A percentile compares a stretch with the other conserved stretches of the same genome.
Evolutionary conservation across 306 rosid species (phyloP).

Genomic region (Cicer cuneatum): DNA sequence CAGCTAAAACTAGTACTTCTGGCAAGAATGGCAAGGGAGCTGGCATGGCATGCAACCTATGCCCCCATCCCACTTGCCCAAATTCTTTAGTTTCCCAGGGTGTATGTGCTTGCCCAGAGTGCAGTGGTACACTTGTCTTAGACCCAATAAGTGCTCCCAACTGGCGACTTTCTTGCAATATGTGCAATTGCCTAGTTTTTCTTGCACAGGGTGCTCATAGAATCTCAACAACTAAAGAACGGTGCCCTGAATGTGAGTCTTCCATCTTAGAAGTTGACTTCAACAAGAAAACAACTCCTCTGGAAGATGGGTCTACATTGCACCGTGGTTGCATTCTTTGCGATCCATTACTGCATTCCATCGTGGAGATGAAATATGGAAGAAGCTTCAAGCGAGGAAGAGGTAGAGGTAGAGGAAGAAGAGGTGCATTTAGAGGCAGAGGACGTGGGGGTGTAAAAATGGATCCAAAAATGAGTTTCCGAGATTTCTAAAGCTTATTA

Average conservation of each 20-base stretch:
- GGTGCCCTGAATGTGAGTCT: conserved; percentile 82
- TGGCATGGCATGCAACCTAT: conserved; percentile 92
- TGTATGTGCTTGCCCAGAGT: conserved; percentile 96
- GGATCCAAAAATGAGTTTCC: conserved; percentile 95
- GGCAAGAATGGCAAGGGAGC: conserved; percentile 85
- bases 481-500: conserved; percentile 67
- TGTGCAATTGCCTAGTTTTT: conserved; percentile 86
- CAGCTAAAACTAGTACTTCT: conserved; percentile 59
- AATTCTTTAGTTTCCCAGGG: conserved; percentile 85
- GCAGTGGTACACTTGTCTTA: conserved; percentile 87
- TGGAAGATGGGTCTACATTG: conserved; percentile 82
- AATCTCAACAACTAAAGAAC: conserved; percentile 75
- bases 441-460: conserved; percentile 65
- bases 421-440: conserved; percentile 60
- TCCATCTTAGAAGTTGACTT: conserved; percentile 87
- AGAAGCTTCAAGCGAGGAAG: conserved; percentile 74
- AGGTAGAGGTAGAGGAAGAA: conserved; percentile 76
- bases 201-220: conserved; percentile 96
- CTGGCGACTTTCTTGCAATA: conserved; percentile 87
- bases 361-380: conserved; percentile 88
- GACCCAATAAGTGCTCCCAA: conserved; percentile 93
- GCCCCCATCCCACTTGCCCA: conserved; percentile 93
- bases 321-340: conserved; percentile 88
- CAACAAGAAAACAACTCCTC: conserved; percentile 91
- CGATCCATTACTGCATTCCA: conserved; percentile 90